phyloP scores from a whole-genome alignment of 768 basidiomycete genomes.

The Lactarius sp. region DNA sequence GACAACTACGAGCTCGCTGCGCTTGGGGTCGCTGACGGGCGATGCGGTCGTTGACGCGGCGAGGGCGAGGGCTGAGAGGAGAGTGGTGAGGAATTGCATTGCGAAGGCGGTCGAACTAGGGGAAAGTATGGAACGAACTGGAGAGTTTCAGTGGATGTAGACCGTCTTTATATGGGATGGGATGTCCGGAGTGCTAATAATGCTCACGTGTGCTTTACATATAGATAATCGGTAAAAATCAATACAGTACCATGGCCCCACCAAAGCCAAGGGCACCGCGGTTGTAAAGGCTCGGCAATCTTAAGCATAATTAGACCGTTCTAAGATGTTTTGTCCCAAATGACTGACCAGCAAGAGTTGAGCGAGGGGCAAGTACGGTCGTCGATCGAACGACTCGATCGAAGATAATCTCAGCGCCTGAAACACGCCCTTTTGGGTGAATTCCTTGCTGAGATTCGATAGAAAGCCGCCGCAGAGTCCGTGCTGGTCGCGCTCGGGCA shows the following conservation, averaged over 20 bases:
- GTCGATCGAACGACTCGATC: not conserved
- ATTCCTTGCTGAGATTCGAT: not conserved
- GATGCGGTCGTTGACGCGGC: constrained; percentile 10
- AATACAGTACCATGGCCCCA: too few species aligned
- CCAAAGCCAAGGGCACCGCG: too few species aligned
- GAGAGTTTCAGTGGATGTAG: not conserved
- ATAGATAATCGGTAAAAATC: too few species aligned
- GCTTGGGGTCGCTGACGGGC: not conserved
- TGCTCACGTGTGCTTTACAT: too few species aligned
- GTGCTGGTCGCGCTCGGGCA: not conserved
- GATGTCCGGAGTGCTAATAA: too few species aligned
- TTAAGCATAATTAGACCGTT: too few species aligned
- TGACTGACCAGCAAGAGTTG: not conserved
- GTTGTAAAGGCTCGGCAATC: too few species aligned
- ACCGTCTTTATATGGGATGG: not conserved
- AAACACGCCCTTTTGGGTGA: not conserved
- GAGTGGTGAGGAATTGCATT: constrained; percentile 18
- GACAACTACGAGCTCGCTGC: constrained; percentile 6
- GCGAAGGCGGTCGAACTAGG: not conserved
- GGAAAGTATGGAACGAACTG: not conserved
- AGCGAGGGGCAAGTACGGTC: not conserved
- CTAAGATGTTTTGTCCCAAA: too few species aligned
- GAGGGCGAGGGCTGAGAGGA: constrained; percentile 10
- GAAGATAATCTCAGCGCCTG: not conserved
- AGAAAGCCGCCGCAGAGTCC: not conserved